These are phyloP conservation scores for Microbotryum violaceum DNA, from an alignment of 1,284 basidiomycete genomes.

Conservation along the genomic window DNA sequence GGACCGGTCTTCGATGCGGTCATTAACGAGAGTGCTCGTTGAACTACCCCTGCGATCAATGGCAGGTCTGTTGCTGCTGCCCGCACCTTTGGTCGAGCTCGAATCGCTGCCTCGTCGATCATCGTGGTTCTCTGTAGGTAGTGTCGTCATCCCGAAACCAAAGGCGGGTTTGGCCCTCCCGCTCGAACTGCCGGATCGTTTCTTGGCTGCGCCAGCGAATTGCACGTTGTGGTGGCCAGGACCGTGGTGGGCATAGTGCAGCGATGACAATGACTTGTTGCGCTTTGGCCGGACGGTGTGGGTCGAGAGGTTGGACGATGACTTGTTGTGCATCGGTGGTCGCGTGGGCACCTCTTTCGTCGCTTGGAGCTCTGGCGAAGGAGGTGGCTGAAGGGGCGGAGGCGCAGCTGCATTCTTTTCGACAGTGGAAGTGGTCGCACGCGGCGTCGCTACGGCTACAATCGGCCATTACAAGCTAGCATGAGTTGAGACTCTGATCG, in stretches of 20 bases:
- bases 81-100: too few relatives aligned
- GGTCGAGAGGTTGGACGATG: background rate
- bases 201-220: conserved; percentile 1
- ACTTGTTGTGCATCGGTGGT: conserved; percentile 1
- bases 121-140: too few relatives aligned
- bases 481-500: too few relatives aligned
- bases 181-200: conserved; percentile 12
- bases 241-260: background rate
- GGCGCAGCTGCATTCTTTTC: background rate
- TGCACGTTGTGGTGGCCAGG: too few relatives aligned
- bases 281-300: conserved; percentile 11
- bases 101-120: too few relatives aligned
- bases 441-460: too few relatives aligned
- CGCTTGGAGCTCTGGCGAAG: background rate
- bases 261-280: conserved; percentile 25
- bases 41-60: too few relatives aligned
- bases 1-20: too few relatives aligned
- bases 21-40: too few relatives aligned
- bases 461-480: too few relatives aligned
- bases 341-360: background rate
- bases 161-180: conserved; percentile 14
- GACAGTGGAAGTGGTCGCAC: background rate
- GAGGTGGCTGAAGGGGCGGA: background rate
- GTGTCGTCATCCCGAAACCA: conserved; percentile 25
- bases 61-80: too few relatives aligned